phyloP scores from a whole-genome alignment of 192 early-diverging fungal species.

The Coemansia sp. region DNA sequence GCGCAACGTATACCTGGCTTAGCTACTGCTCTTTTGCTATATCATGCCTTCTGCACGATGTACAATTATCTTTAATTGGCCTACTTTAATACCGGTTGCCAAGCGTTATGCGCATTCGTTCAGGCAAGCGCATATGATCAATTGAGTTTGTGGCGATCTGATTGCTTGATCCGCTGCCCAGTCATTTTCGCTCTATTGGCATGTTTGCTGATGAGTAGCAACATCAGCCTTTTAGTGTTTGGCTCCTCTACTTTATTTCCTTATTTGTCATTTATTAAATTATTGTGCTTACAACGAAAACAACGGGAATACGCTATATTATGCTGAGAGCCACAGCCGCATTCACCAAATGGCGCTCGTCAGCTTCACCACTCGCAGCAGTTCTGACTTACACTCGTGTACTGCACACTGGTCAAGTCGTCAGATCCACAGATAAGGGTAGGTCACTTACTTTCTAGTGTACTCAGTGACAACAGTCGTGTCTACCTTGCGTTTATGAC shows the following conservation, averaged over 20 bases:
- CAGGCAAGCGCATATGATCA: not conserved
- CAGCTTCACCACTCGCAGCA: not conserved
- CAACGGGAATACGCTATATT: not conserved
- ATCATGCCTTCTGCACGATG: not conserved
- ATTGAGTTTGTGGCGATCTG: not conserved
- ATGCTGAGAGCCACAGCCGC: conserved; percentile 13
- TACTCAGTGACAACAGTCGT: not conserved
- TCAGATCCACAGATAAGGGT: conserved; percentile 6
- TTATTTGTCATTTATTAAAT: not conserved
- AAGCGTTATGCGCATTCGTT: not conserved
- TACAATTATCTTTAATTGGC: not conserved
- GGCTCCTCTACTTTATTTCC: not conserved
- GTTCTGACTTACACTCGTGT: not conserved
- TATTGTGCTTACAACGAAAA: not conserved
- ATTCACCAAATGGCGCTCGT: conserved; percentile 6
- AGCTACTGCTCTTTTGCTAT: not conserved
- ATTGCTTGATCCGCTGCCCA: not conserved
- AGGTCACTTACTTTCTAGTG: not conserved
- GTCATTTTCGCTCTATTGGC: not conserved
- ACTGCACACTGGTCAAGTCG: not conserved
- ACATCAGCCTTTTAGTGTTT: not conserved
- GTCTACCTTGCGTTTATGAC: not conserved
- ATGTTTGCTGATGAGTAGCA: not conserved
- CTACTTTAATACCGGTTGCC: not conserved
- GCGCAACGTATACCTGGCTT: not conserved